Evolutionary conservation across 495 filamentous ascomycete species (phyloP), one percentile per base, ranked within the genome.

Genomic region (Tetracladium setigerum): DNA sequence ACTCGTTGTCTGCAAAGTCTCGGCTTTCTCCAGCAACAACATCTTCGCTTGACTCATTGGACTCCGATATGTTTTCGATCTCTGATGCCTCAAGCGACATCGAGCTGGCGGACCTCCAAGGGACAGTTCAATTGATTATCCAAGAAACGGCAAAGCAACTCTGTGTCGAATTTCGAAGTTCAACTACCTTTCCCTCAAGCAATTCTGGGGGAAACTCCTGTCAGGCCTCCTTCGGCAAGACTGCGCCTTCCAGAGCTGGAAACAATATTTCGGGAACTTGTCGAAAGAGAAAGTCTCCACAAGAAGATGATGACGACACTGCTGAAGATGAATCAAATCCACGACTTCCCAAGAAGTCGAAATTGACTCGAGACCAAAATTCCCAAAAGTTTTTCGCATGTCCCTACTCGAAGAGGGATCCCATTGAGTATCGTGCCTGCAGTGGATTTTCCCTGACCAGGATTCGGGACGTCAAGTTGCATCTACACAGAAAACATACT

Each of bases 391-490:
- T 18, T 13, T 49, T 66, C 37, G 63, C 63, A 5, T 66, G 63
- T 33, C 63, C 63, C 0, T 66, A 52, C 35, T 53, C 61, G 5
- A 66, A 66, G 34, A 62, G 59, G 49, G 56, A 62, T 27, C 60
- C 57, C 4, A 52, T 55, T 4, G 43, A 31, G 12, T 56, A 66
- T 43, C 47, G 47, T 19, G 32, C 50, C 17, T 66, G 63, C 45
- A 64, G 59, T 34, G 36, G 50, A 30, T 64, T 57, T 37, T 46
- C 43, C 14, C 47, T 66, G 11, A 54, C 33, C 14, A 62, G 63
- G 30, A 52, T 66, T 15, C 57, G 59, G 22, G 61, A 64, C 33
- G 63, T 66, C 8, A 66, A 66, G 43, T 62, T 64, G 45, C 63
- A 66, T 31, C 27, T 66, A n/a, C 33, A 42, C 11, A 51, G 63